Base-by-base conservation (phyloP, 179 eudicot genomes). In the Pouteria campechiana region DNA sequence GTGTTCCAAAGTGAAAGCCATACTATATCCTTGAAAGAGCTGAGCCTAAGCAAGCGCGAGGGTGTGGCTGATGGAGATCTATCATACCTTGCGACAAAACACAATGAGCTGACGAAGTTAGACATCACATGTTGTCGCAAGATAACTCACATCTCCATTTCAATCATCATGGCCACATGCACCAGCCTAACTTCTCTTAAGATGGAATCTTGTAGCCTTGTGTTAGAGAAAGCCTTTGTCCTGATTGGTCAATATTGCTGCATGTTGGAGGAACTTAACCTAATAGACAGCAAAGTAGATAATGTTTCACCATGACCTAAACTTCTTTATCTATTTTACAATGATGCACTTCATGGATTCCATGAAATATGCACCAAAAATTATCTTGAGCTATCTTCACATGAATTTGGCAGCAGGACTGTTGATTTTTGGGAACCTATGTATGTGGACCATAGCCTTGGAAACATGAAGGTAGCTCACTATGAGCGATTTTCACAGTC, bases 41-140 rank as follows among this genome's bases (percentile, higher is more conserved):
- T 89, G 50, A 81, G 97, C 71, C 54, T 89, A 49, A 81, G 95
- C 46, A 89, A 89, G 57, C 85, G 97, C 67, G 17, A 52, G 7
- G 95, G 95, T 17, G 93, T 89, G 46, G 81, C 97, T 1, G 97
- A 89, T 38, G 79, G 85, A 55, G 95, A 89, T 44, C 65, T 89
- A 50, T 76, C 81, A 30, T 78, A 68, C 34, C 53, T 89, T 14
- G 83, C 85, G 23, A 72, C 65, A 46, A 78, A 68, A 47, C 83
- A 74, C 37, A 76, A 49, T 53, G 83, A 78, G 69, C 70, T 89
- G 48, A 49, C 42, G 43, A 89, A 69, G 68, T 70, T 89, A 31
- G 95, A 89, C 54, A 72, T 85, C 58, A 89, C 97, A 13, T 89
- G 97, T 53, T 89, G 97, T 52, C 72, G 86, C 55, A 74, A 76